A percentile compares a stretch with the other conserved stretches of the same genome.
These are phyloP conservation scores for Blastomyces emzantsi DNA, from an alignment of 2,329 filamentous ascomycete species.

Conservation along the genomic window DNA sequence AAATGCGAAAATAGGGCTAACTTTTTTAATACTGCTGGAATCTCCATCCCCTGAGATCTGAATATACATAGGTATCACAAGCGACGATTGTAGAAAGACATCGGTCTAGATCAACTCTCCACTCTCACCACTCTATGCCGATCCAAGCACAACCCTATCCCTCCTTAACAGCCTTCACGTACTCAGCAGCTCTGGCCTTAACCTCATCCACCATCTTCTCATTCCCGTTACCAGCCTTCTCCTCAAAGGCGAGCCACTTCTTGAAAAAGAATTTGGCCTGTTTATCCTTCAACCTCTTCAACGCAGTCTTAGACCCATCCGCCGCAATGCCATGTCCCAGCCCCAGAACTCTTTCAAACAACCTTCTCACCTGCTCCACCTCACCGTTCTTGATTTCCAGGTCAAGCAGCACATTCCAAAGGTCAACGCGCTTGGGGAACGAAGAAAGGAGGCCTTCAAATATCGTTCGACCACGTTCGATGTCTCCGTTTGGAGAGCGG, in stretches of 20 bases:
- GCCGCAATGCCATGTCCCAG: conserved; percentile 35
- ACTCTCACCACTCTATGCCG: not conserved
- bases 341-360: conserved; percentile 68
- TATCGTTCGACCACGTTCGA: conserved; percentile 87
- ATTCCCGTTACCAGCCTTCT: conserved; percentile 52
- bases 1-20: not conserved
- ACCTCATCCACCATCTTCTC: conserved; percentile 62
- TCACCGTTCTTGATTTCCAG: conserved; percentile 61
- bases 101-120: not conserved
- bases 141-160: conserved; percentile 9
- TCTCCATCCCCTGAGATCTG: not conserved
- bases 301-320: conserved; percentile 35
- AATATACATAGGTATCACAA: conserved; percentile 2
- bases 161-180: conserved; percentile 45
- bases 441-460: conserved; percentile 80
- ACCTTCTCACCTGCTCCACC: conserved; percentile 56
- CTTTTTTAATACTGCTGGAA: conserved; percentile 2
- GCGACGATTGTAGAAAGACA: not conserved
- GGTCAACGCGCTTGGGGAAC: conserved; percentile 80
- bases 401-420: conserved; percentile 89
- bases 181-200: conserved; percentile 60
- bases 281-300: conserved; percentile 65
- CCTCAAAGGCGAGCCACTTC: conserved; percentile 85
- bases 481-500: conserved; percentile 67
- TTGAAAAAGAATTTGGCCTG: conserved; percentile 84